A percentile compares a stretch with the other conserved stretches of the same genome.
phyloP scores from a whole-genome alignment of 768 basidiomycete genomes.

The Rossbeevera mucosa region DNA sequence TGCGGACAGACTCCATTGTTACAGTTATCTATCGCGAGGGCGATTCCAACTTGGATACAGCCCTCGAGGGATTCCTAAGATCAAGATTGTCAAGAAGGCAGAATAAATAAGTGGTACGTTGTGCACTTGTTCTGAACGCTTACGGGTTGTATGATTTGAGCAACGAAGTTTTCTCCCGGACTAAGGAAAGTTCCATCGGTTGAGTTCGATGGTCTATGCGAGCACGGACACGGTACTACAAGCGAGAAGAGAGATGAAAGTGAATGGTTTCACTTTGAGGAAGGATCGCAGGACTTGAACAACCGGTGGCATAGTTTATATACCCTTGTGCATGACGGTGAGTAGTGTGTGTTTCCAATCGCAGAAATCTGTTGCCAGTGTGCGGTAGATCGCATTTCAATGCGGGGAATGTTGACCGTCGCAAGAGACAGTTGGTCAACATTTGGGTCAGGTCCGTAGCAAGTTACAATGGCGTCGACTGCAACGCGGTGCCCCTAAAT shows the following conservation, averaged over 20 bases:
- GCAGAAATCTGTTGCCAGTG: not conserved
- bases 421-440: not conserved
- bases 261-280: constrained; percentile 16
- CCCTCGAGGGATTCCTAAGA: constrained; percentile 15
- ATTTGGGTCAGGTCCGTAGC: not conserved
- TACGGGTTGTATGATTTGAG: constrained; percentile 23
- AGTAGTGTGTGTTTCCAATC: not conserved
- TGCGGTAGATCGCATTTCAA: not conserved
- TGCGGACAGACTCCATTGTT: constrained; percentile 21
- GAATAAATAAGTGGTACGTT: not conserved
- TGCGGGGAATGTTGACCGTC: not conserved
- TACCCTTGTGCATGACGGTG: not conserved
- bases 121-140: not conserved
- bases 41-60: constrained; percentile 29
- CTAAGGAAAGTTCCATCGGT: constrained; percentile 15
- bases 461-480: not conserved
- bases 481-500: not conserved
- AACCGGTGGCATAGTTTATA: not conserved
- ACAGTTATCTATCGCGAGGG: constrained; percentile 23
- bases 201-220: constrained; percentile 28
- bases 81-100: not conserved
- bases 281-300: not conserved
- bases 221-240: constrained; percentile 10
- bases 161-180: constrained; percentile 15
- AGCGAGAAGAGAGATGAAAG: constrained; percentile 4